Base-by-base conservation (phyloP, 2,329 filamentous ascomycete genomes). In the Trichoderma atrobrunneum region DNA sequence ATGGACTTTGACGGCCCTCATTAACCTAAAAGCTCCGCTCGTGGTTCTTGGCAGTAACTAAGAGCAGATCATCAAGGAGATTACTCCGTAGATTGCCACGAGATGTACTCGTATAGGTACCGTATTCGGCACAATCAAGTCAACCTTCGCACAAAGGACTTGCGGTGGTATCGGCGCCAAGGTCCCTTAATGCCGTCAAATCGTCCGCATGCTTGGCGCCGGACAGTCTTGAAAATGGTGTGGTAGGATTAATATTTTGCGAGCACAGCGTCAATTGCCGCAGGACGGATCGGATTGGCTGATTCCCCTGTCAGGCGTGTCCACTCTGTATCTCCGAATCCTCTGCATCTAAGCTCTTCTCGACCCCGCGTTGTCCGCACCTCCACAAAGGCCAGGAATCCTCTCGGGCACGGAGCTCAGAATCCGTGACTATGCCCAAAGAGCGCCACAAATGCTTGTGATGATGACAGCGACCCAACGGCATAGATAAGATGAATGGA, bases 331-430 rank as follows among this genome's bases (percentile, higher is more conserved):
- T 66, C 48, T 66, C 63, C 48, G 48, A 39, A 54, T 28, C 21
- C 14, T 36, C 48, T 56, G 26, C 48, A 39, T 54, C 26, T 32
- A 64, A 24, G 62, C 26, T 32, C 16, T 39, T 65, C 62, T 65
- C 62, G 39, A 34, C 62, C 62, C 63, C 63, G 63, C 63, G 30
- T 66, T 66, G 63, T 36, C 63, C 63, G 63, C 30, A 54, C 48
- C 63, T 64, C 63, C 63, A 66, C 63, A 36, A 56, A 7, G 30
- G 30, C 3, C 18, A 24, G 6, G 32, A 56, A 36, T 14, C 7
- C 32, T 66, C 63, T 54, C 63, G 30, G 21, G 30, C 28, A 34
- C 48, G n/a, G 48, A 32, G 30, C 18, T 30, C 12, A 34, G 48
- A 62, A 62, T 28, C 34, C 60, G 60, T 43, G 34, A 62, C 28